Base-by-base conservation (phyloP, 495 filamentous ascomycete species). In the Penicillium macrosclerotiorum region DNA sequence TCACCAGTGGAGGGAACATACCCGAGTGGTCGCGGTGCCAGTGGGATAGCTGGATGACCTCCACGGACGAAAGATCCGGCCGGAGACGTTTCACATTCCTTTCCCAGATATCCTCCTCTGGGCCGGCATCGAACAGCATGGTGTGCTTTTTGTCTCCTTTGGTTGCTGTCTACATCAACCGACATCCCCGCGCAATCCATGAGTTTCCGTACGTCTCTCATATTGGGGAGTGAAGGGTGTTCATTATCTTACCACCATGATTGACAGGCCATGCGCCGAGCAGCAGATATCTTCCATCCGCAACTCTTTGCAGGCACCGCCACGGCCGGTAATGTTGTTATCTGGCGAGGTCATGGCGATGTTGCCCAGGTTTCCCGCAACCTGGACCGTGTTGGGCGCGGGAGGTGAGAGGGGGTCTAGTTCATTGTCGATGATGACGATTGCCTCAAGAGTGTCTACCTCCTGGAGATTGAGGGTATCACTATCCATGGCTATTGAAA, bases 41-140 rank as follows among this genome's bases (percentile, higher is more conserved):
- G 48, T 84, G 81, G 5, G 74, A 94, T 1, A 95, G 79, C 55
- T 92, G 88, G 8, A 95, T 68, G 26, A 80, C 73, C 48, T 88
- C 84, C 30, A 95, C 78, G 52, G 84, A 80, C 36, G 90, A 61
- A 2, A 80, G 56, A 60, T 78, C 66, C 2, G 74, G 59, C 19
- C 67, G 60, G 8, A 84, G 57, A 1, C 80, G 62, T 5, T 62
- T 71, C 5, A 68, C 74, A 51, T 84, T 84, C 12, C 68, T 57
- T 44, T 79, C 71, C 74, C 78, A 84, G 3, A 64, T 63, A n/a
- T 69, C 64, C 16, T 74, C 78, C 56, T 81, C 77, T 1, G 80
- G 80, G 0, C 80, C 80, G 1, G 76, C 69, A 59, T 84, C 80
- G 47, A 84, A 83, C 3, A 84, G 72, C 5, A 84, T 54, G n/a